phyloP scores from a whole-genome alignment of 306 rosid species.

The Carpinus fangiana region DNA sequence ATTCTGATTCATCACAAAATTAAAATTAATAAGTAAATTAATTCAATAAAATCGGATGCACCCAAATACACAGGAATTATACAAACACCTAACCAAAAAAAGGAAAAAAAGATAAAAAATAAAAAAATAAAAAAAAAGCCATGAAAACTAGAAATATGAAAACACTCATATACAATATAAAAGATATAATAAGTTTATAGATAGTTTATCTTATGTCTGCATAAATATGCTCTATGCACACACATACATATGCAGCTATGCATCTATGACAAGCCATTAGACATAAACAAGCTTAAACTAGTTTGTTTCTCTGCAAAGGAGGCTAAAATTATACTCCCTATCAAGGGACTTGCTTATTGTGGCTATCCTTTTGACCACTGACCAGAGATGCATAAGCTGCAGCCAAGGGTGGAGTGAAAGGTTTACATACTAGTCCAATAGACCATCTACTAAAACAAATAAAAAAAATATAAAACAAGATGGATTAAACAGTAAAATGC shows the following conservation, averaged over 20 bases:
- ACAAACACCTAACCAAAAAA: too few species aligned
- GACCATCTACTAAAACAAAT: neutral
- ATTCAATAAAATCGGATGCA: too few species aligned
- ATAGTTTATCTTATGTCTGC: neutral
- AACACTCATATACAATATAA: neutral
- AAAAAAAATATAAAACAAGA: slow-evolving; percentile 5
- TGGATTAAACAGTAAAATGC: slow-evolving; percentile 19
- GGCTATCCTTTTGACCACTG: neutral
- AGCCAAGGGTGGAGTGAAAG: neutral
- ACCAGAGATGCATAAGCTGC: neutral
- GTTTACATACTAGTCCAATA: neutral
- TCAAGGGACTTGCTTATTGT: neutral
- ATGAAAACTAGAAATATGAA: too few species aligned
- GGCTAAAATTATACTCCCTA: neutral
- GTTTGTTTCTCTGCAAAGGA: neutral
- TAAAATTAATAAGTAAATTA: too few species aligned
- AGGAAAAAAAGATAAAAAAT: too few species aligned
- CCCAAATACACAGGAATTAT: too few species aligned
- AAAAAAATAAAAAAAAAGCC: too few species aligned
- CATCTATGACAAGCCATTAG: neutral
- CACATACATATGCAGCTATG: neutral
- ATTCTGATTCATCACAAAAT: neutral
- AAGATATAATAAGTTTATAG: neutral
- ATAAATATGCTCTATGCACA: neutral
- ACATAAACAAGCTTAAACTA: neutral